Evolutionary conservation across 768 basidiomycete genomes (phyloP).

Genomic region (Auriscalpium orientale): DNA sequence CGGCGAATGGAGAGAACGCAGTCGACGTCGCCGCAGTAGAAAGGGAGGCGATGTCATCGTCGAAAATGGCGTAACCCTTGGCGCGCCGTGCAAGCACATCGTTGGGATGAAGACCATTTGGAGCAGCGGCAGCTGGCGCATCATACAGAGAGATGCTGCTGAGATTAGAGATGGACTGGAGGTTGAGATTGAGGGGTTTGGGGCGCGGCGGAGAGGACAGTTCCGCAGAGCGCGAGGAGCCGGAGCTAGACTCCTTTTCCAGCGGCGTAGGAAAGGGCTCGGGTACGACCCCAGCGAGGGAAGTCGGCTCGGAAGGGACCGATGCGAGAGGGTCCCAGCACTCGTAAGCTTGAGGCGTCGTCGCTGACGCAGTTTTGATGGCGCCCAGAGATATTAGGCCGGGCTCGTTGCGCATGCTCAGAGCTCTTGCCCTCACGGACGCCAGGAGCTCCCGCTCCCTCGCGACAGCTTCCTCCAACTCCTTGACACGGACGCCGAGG

Average conservation of each 20-base stretch:
- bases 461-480: conserved; percentile 65
- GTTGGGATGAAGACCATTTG: background rate
- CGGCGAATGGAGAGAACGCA: conserved; percentile 50
- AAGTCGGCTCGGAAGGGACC: conserved; percentile 12
- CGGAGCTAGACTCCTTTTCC: conserved; percentile 12
- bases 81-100: conserved; percentile 20
- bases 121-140: background rate
- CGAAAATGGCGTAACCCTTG: conserved; percentile 34
- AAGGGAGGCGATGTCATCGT: conserved; percentile 31
- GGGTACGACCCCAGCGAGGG: background rate
- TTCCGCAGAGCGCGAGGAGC: conserved; percentile 1
- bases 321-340: conserved; percentile 14
- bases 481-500: conserved; percentile 57
- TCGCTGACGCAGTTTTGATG: conserved; percentile 6
- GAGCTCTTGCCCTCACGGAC: conserved; percentile 50
- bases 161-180: background rate
- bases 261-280: conserved; percentile 10
- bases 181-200: conserved; percentile 4
- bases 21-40: conserved; percentile 17
- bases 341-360: background rate
- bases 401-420: conserved; percentile 38
- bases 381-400: conserved; percentile 26
- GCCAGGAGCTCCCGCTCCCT: conserved; percentile 54
- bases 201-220: conserved; percentile 12
- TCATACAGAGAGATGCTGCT: too few species aligned